Evolutionary conservation across 495 filamentous ascomycete species (phyloP).

Genomic region (Penicillium flavigenum): DNA sequence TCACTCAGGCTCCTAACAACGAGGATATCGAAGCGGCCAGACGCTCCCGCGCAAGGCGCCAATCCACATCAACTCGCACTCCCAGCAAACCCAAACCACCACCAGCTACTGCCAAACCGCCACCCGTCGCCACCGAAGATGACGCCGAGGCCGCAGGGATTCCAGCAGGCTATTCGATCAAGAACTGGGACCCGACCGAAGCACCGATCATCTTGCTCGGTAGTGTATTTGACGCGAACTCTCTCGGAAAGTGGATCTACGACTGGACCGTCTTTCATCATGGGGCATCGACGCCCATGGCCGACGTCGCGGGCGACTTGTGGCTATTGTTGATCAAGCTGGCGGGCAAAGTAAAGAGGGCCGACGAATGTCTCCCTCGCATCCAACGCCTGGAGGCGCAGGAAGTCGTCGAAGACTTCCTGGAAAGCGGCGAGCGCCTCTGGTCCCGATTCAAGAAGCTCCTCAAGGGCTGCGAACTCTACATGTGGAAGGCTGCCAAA

Average conservation of each 20-base stretch:
- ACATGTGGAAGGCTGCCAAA: constrained; percentile 81
- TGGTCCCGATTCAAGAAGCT: constrained; percentile 84
- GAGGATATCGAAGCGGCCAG: constrained; percentile 47
- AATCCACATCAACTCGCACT: constrained; percentile 51
- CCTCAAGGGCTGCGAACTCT: constrained; percentile 85
- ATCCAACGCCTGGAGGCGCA: constrained; percentile 69
- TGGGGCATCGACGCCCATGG: constrained; percentile 79
- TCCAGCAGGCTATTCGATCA: constrained; percentile 87
- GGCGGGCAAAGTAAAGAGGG: constrained; percentile 92
- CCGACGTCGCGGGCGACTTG: constrained; percentile 89
- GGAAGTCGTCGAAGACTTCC: constrained; percentile 87
- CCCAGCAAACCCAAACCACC: constrained; percentile 49
- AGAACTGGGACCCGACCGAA: constrained; percentile 98
- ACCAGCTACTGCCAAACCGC: constrained; percentile 42
- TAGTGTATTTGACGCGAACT: constrained; percentile 97
- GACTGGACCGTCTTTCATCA: constrained; percentile 98
- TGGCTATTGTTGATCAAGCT: constrained; percentile 95
- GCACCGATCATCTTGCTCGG: constrained; percentile 91
- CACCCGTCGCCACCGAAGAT: constrained; percentile 76
- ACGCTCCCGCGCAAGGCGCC: constrained; percentile 46
- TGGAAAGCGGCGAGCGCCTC: constrained; percentile 85
- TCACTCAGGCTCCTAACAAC: constrained; percentile 48
- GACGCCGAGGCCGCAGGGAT: constrained; percentile 81
- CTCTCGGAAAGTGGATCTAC: constrained; percentile 98
- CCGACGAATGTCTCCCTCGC: constrained; percentile 74